Evolutionary conservation across 164 flowering plant species (phyloP).

Genomic region (Macadamia integrifolia): DNA sequence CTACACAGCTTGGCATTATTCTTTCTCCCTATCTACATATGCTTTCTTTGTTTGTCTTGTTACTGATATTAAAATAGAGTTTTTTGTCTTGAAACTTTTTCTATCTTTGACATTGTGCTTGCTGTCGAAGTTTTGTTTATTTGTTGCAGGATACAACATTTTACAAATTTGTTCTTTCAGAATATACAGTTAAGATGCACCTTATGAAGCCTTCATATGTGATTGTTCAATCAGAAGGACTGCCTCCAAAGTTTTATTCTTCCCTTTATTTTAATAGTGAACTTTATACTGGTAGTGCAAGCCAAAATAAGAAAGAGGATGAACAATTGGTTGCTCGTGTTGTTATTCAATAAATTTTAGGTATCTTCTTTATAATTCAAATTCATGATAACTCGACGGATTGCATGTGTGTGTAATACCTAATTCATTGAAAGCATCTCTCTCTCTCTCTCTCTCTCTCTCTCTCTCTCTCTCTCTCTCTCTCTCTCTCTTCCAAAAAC

Average conservation of each 20-base stretch:
- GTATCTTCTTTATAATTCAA: slow-evolving; percentile 12
- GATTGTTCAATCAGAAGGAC: slow-evolving; percentile 26
- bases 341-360: slow-evolving; percentile 35
- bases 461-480: too few relatives aligned
- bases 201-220: slow-evolving; percentile 34
- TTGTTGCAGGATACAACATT: slow-evolving; percentile 40
- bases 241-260: slow-evolving; percentile 40
- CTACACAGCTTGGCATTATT: too few relatives aligned
- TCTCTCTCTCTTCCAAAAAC: too few relatives aligned
- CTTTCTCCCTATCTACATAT: too few relatives aligned
- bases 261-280: slow-evolving; percentile 40
- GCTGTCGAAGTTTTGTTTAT: not conserved
- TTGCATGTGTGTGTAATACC: not conserved
- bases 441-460: too few relatives aligned
- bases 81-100: not conserved
- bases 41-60: too few relatives aligned
- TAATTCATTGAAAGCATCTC: not conserved
- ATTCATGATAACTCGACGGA: too few relatives aligned
- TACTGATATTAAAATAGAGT: not conserved
- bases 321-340: slow-evolving; percentile 61
- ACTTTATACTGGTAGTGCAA: slow-evolving; percentile 29
- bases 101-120: not conserved
- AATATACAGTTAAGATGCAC: slow-evolving; percentile 49
- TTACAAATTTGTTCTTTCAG: slow-evolving; percentile 58
- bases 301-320: slow-evolving; percentile 60